Evolutionary conservation across 352 stramenopile genomes (phyloP).

Genomic region (Phytophthora colocasiae): DNA sequence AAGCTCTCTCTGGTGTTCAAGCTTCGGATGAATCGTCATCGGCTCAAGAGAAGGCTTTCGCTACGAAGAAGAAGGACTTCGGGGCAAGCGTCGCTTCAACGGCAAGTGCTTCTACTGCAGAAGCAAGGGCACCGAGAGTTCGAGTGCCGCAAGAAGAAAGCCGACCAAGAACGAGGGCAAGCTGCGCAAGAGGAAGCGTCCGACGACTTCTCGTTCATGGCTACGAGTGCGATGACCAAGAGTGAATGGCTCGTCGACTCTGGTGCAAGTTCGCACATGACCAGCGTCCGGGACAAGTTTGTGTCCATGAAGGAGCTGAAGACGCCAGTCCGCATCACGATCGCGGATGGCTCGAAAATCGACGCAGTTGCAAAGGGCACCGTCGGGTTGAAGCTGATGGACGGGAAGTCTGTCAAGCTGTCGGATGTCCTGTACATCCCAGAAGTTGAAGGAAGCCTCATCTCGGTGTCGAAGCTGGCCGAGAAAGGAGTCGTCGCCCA

Average conservation of each 20-base stretch:
- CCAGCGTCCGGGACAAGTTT: no score
- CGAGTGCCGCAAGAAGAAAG: constrained; percentile 23
- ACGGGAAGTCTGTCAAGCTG: not conserved
- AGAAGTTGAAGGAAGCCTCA: no score
- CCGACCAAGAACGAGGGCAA: not conserved
- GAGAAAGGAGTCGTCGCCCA: no score
- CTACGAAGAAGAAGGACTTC: constrained; percentile 5
- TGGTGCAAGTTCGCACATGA: not conserved
- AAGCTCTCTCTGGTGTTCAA: no score
- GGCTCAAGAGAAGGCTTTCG: constrained; percentile 3
- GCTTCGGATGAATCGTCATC: constrained; percentile 20
- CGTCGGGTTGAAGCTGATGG: not conserved
- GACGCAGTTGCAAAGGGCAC: not conserved
- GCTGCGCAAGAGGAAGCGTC: not conserved
- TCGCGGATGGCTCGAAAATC: no score
- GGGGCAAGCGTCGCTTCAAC: not conserved
- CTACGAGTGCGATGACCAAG: not conserved
- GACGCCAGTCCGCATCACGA: no score
- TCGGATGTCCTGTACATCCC: not conserved
- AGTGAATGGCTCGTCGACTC: constrained; percentile 4
- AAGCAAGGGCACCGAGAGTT: constrained; percentile 16
- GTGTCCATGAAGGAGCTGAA: no score
- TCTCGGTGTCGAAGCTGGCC: no score
- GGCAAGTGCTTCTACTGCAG: no score
- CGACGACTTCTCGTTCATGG: not conserved